These are phyloP conservation scores for Exophiala lecanii-corni DNA, from an alignment of 2,329 filamentous ascomycete species.

Conservation along the genomic window DNA sequence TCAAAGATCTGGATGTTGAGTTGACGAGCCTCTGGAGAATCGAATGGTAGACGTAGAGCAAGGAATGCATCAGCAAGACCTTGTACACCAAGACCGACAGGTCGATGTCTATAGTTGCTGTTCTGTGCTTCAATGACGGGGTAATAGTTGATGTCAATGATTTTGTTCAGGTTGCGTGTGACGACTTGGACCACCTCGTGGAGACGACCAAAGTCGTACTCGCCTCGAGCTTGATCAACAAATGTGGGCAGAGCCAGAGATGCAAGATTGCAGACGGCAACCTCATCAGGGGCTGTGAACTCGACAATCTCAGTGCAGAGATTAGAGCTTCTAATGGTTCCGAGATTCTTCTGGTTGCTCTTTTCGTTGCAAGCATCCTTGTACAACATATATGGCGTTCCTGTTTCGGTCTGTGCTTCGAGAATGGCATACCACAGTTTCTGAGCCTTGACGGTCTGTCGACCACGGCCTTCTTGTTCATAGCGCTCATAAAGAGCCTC, in stretches of 20 bases:
- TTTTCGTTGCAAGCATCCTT: conserved; percentile 98
- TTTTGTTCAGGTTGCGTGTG: conserved; percentile 93
- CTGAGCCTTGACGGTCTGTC: conserved; percentile 90
- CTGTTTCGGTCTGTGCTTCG: conserved; percentile 97
- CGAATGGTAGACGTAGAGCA: conserved; percentile 91
- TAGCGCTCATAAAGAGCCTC: conserved; percentile 89
- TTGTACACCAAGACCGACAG: conserved; percentile 93
- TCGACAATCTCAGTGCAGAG: conserved; percentile 98
- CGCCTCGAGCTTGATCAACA: conserved; percentile 77
- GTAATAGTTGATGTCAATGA: conserved; percentile 98
- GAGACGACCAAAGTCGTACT: conserved; percentile 93
- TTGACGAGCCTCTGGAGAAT: conserved; percentile 87
- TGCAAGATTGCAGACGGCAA: conserved; percentile 96
- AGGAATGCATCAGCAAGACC: conserved; percentile 98
- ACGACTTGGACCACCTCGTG: conserved; percentile 92
- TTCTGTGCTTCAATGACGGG: conserved; percentile 89
- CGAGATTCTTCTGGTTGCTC: conserved; percentile 99
- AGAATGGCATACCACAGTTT: conserved; percentile 99
- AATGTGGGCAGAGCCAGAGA: conserved; percentile 88
- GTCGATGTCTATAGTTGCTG: conserved; percentile 96
- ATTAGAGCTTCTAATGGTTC: conserved; percentile 97
- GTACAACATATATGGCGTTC: conserved; percentile 99
- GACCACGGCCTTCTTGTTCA: conserved; percentile 79
- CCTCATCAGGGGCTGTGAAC: conserved; percentile 95
- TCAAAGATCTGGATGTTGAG: conserved; percentile 99